Percentiles rank a stretch among this genome's conserved stretches.
Conservation (phyloP, 306 rosid genomes). For the Fragaria vesca region DNA sequence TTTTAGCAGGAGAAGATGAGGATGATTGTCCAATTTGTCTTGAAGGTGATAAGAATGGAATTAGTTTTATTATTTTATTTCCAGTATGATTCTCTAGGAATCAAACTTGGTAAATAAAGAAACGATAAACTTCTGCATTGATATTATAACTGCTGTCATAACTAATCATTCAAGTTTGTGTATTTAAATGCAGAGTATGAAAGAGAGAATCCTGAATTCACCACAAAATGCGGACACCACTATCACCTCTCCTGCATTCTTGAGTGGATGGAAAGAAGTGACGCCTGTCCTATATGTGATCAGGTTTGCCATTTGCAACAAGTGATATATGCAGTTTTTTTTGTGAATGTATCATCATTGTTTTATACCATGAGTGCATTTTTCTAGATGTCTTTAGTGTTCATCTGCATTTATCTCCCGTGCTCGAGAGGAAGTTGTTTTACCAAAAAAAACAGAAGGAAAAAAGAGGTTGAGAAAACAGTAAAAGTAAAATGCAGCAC, state of each 20-base stretch:
- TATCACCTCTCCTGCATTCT: slow-evolving; percentile 80
- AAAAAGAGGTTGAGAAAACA: not conserved
- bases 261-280: slow-evolving; percentile 81
- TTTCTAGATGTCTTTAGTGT: not conserved
- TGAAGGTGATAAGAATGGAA: slow-evolving; percentile 47
- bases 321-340: slow-evolving; percentile 1
- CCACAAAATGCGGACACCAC: slow-evolving; percentile 65
- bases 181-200: slow-evolving; percentile 53
- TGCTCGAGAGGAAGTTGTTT: slow-evolving; percentile 4
- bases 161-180: slow-evolving; percentile 6
- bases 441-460: not conserved
- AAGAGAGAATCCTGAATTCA: slow-evolving; percentile 53
- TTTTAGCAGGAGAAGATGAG: slow-evolving; percentile 57
- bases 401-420: slow-evolving; percentile 7
- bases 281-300: slow-evolving; percentile 74
- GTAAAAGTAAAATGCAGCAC: not conserved
- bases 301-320: slow-evolving; percentile 40
- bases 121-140: not conserved
- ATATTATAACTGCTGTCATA: not conserved
- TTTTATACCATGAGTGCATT: not conserved
- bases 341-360: not conserved
- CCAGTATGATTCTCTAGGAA: slow-evolving; percentile 11
- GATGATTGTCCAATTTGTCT: slow-evolving; percentile 87
- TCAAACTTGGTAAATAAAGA: not conserved
- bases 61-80: not conserved